phyloP scores from a whole-genome alignment of 495 filamentous ascomycete genomes.

The Staphylotrichum tortipilum region DNA sequence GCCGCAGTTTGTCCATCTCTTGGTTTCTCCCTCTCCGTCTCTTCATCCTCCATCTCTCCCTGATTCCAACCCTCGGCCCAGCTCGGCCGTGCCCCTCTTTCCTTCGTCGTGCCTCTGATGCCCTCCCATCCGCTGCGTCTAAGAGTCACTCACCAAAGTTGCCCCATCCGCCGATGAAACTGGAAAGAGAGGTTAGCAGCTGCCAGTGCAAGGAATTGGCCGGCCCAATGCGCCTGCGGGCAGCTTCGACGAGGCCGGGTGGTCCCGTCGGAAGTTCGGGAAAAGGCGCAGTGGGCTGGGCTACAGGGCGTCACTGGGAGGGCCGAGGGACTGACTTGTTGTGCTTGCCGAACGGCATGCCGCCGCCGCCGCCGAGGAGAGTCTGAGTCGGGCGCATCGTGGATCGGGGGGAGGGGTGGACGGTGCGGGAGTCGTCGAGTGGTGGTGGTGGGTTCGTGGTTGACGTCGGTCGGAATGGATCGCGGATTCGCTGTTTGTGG shows the following conservation, averaged over 20 bases:
- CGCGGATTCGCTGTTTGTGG: constrained; percentile 15
- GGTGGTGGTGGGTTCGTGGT: constrained; percentile 10
- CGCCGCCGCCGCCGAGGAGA: constrained; percentile 47
- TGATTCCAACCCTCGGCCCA: no score
- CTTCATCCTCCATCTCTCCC: not conserved
- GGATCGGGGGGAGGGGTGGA: constrained; percentile 19
- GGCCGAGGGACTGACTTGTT: constrained; percentile 63
- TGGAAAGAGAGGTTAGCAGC: constrained; percentile 39
- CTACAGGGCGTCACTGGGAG: constrained; percentile 1
- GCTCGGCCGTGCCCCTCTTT: not conserved
- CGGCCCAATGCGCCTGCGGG: not conserved
- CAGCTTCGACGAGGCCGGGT: no score
- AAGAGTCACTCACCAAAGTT: constrained; percentile 57
- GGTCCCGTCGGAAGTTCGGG: constrained; percentile 2
- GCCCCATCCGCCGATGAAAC: constrained; percentile 82
- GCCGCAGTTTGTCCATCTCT: no score
- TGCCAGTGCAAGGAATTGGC: not conserved
- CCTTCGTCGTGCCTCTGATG: not conserved
- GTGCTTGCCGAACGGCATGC: constrained; percentile 51
- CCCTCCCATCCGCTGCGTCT: not conserved
- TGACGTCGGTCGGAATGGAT: constrained; percentile 16
- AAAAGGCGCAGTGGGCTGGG: constrained; percentile 12
- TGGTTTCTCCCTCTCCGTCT: not conserved
- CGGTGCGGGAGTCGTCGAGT: constrained; percentile 24
- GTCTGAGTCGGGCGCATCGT: constrained; percentile 56